Evolutionary conservation across 2,329 filamentous ascomycete genomes (phyloP), one percentile per base, ranked within the genome.

Genomic region (Diaporthe vaccinii): DNA sequence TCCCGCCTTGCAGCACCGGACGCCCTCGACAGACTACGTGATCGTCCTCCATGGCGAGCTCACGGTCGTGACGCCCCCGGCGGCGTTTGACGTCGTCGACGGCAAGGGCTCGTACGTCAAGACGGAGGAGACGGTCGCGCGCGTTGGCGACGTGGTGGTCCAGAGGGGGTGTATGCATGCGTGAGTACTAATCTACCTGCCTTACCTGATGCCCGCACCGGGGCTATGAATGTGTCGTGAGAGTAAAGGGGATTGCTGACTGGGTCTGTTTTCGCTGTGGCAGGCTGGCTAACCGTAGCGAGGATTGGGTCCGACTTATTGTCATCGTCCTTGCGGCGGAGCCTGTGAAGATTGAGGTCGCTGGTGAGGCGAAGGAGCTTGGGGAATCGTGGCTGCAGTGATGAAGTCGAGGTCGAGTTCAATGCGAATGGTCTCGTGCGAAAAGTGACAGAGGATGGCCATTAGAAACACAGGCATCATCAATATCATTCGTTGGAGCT

Each of bases 101-200:
- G 80, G 81, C 49, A 79, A 79, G 75, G 75, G 77, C 12, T 78
- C 76, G 44, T 82, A 81, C 75, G 75, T 76, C 12, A 73, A 79
- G 72, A 76, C 78, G 46, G 74, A 77, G 34, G 81, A 81, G 76
- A 81, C 81, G 1, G 55, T 80, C 7, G 80, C 78, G 74, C 78
- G 76, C n/a, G 76, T 78, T 2, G 81, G 81, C 20, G 80, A 82
- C 25, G 77, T 81, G n/a, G 78, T 82, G n/a, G 72, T 79, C 49
- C 79, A 82, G 76, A 79, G 82, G 28, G 80, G 82, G 6, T 79
- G 78, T 20, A 80, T 82, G 78, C 81, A 83, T 74, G 79, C 80
- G 82, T 83, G 79, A 82, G 82, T 81, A 34, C 34, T 1, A 14
- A 39, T 14, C 25, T 41, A 20, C 17, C 49, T 62, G 58, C 15